A percentile compares a stretch with the other conserved stretches of the same genome.
Conservation (phyloP, 1,284 basidiomycete genomes). For the Mixia osmundae region DNA sequence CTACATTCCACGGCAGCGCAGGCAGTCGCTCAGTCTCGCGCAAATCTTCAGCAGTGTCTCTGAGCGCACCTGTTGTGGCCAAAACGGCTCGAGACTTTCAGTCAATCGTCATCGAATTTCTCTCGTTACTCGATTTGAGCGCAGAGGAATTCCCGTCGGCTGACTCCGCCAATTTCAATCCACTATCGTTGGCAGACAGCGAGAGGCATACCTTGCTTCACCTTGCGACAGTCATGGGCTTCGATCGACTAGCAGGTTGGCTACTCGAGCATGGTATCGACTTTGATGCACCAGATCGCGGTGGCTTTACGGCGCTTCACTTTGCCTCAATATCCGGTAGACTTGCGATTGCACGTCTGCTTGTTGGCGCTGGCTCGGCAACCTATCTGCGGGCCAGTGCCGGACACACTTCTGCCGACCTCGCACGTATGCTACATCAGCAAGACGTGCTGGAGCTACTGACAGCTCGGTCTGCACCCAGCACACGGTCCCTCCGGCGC, state of each 20-base stretch:
- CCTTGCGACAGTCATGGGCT: constrained; percentile 58
- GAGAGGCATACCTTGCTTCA: constrained; percentile 35
- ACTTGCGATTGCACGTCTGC: constrained; percentile 37
- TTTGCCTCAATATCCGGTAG: constrained; percentile 53
- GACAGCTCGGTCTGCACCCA: no score
- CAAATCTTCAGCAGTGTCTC: background rate
- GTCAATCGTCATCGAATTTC: constrained; percentile 48
- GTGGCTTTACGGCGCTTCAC: constrained; percentile 75
- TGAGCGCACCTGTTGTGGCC: constrained; percentile 1
- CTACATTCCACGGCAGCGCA: background rate
- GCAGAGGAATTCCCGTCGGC: constrained; percentile 25
- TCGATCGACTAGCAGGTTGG: constrained; percentile 43
- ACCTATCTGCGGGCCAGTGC: constrained; percentile 34
- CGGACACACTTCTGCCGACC: no score
- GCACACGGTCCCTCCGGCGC: no score
- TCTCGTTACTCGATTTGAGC: constrained; percentile 42
- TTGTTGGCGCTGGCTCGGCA: constrained; percentile 59
- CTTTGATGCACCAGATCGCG: constrained; percentile 60
- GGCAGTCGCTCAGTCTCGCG: background rate
- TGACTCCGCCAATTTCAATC: background rate
- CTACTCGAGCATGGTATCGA: constrained; percentile 50
- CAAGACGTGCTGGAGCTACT: no score
- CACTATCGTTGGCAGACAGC: constrained; percentile 19
- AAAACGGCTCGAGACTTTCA: constrained; percentile 36
- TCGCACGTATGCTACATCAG: no score